Base-by-base conservation (phyloP, 1,284 basidiomycete genomes). In the Peniophora sp. region DNA sequence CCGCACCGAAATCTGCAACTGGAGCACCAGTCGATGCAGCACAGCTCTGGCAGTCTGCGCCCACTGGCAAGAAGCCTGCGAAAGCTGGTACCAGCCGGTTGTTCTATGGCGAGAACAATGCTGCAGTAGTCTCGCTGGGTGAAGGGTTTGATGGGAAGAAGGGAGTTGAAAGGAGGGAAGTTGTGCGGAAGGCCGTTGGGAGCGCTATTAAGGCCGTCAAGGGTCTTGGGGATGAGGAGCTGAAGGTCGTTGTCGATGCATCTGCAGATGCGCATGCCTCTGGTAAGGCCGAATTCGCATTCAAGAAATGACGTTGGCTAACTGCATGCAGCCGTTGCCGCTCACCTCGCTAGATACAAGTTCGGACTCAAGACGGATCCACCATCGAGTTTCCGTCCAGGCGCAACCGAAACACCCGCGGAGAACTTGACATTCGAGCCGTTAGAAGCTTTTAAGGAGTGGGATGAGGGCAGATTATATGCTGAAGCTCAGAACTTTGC, bases 401-500 rank as follows among this genome's bases (percentile, higher is more conserved):
- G 76, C 45, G 64, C 72, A 48, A 69, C 66, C 50, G 71, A 74
- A 44, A 64, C 72, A 3, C 63, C 73, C 14, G 73, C 78, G 0
- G 73, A 75, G 38, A 74, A 77, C 53, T 58, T 83, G 14, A 63
- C 61, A 0, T 67, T 87, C 46, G 61, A 66, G 5, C 75, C 85
- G 3, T 50, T 74, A 5, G 52, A 69, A 5, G 50, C 55, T 0
- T 78, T 78, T 2, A 65, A 69, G 48, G 80, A 81, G 51, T 92
- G 89, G 89, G 74, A 85, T 32, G 73, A 75, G 8, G 89, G 89
- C 32, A 73, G 78, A 2, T 58, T 85, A 39, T 92, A 89, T 59
- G 89, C 83, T 2, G 70, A 83, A 53, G 83, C 89, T 2, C 92
- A 95, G 69, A 95, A 95, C 65, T 70, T 91, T 59, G 89, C 91